A percentile compares a stretch with the other conserved stretches of the same genome.
Evolutionary conservation across 805 yeast species (phyloP).

Genomic region (Candida methanosorbosa): DNA sequence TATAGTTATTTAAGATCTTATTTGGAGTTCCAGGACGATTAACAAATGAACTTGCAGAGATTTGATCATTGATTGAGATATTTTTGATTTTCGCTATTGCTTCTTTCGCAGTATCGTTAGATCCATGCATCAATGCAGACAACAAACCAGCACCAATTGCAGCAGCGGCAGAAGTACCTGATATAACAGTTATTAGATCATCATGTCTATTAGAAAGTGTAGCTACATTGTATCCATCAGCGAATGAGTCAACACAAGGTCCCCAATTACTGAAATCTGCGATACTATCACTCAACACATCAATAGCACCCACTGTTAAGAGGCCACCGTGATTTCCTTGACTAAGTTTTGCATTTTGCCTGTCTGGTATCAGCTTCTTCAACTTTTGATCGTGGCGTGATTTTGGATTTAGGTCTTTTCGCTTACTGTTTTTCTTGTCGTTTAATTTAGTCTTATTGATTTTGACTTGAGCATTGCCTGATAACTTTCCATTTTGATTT

Average conservation of each 20-base stretch:
- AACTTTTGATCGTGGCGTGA: too few species aligned
- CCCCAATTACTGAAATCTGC: conserved; percentile 92
- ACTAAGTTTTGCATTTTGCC: too few species aligned
- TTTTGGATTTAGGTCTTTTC: too few species aligned
- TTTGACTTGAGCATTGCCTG: too few species aligned
- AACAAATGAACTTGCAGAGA: background rate
- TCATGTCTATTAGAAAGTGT: conserved; percentile 35
- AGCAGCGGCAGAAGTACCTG: conserved; percentile 81
- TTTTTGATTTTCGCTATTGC: background rate
- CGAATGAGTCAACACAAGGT: conserved; percentile 77
- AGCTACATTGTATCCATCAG: conserved; percentile 66
- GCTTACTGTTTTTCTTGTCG: too few species aligned
- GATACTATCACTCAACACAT: conserved; percentile 58
- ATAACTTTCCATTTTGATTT: too few species aligned
- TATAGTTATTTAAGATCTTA: conserved; percentile 14
- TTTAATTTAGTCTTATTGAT: too few species aligned
- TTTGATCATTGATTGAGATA: background rate
- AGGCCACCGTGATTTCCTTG: too few species aligned
- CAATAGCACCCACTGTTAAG: conserved; percentile 77
- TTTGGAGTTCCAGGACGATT: conserved; percentile 11
- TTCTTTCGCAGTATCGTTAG: background rate
- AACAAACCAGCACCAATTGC: conserved; percentile 67
- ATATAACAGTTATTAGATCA: conserved; percentile 27
- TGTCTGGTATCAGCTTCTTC: too few species aligned
- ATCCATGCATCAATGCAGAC: conserved; percentile 25